Conservation (phyloP, 306 rosid species). For the Biancaea sappan region DNA sequence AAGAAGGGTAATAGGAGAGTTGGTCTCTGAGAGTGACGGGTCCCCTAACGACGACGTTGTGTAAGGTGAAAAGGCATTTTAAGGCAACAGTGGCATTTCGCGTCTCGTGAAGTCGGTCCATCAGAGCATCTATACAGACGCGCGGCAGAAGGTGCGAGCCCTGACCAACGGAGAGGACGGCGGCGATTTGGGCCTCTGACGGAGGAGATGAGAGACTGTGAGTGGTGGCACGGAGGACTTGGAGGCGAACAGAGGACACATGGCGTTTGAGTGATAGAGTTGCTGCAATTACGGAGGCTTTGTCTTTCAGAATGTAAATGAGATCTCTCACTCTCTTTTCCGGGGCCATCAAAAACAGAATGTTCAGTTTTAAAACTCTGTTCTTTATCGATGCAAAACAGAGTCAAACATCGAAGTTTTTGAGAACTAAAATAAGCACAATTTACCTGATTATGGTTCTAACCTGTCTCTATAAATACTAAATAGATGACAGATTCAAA, state of each 20-base stretch:
- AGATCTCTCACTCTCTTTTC: conserved; percentile 43
- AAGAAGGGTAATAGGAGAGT: conserved; percentile 52
- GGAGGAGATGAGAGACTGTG: conserved; percentile 56
- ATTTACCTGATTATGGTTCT: not conserved
- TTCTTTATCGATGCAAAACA: not conserved
- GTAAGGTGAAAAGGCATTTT: conserved; percentile 74
- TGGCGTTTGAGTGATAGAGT: conserved; percentile 51
- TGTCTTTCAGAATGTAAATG: conserved; percentile 63
- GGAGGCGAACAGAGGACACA: conserved; percentile 47
- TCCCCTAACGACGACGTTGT: conserved; percentile 51
- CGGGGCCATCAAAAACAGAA: conserved; percentile 39
- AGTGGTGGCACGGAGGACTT: conserved; percentile 78
- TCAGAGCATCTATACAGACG: conserved; percentile 59
- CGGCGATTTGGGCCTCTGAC: conserved; percentile 47
- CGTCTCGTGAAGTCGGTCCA: conserved; percentile 80
- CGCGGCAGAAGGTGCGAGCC: conserved; percentile 45
- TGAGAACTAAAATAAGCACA: not conserved
- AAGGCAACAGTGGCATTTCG: conserved; percentile 67
- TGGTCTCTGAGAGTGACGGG: conserved; percentile 60
- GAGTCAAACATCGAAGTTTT: not conserved
- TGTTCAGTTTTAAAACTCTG: not conserved
- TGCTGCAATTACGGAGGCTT: conserved; percentile 64
- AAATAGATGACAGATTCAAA: not conserved
- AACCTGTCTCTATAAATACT: not conserved
- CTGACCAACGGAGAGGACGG: conserved; percentile 46